Percentiles rank a stretch among this genome's conserved stretches.
phyloP scores from a whole-genome alignment of 108 stramenopile genomes.

The Aurantiochytrium sp. region DNA sequence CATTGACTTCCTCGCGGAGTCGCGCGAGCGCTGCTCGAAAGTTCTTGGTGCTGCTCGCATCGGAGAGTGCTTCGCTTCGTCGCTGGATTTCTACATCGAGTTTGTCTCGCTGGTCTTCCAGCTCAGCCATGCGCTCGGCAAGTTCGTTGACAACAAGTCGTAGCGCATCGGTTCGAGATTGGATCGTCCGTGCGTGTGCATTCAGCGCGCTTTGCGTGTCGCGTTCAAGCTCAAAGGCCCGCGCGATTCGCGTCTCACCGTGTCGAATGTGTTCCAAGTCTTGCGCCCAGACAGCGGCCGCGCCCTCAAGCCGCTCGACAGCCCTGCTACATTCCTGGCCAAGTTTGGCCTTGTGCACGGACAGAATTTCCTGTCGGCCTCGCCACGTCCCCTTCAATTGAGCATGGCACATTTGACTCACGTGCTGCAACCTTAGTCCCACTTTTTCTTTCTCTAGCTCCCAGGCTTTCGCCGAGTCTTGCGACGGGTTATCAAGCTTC shows the following conservation, averaged over 20 bases:
- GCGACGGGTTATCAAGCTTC: neutral
- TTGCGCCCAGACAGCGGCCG: too few relatives aligned
- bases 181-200: too few relatives aligned
- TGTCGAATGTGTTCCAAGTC: too few relatives aligned
- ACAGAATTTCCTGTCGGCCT: neutral
- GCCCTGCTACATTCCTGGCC: too few relatives aligned
- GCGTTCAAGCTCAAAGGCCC: too few relatives aligned
- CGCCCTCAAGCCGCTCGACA: too few relatives aligned
- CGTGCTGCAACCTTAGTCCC: neutral
- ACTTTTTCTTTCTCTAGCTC: neutral
- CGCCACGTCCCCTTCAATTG: neutral
- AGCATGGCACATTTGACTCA: too few relatives aligned
- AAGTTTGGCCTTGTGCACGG: too few relatives aligned
- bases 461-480: neutral
- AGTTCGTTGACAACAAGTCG: neutral
- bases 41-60: neutral
- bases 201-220: too few relatives aligned
- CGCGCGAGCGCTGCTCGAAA: neutral
- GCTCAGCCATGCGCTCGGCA: neutral
- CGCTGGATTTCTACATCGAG: neutral
- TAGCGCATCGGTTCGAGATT: too few relatives aligned
- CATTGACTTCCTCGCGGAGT: neutral
- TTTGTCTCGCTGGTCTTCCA: neutral
- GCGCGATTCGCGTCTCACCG: too few relatives aligned
- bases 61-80: neutral